These are phyloP conservation scores for Chaetomiaceae sp. DNA, from an alignment of 2,329 filamentous ascomycete genomes.

Conservation along the genomic window DNA sequence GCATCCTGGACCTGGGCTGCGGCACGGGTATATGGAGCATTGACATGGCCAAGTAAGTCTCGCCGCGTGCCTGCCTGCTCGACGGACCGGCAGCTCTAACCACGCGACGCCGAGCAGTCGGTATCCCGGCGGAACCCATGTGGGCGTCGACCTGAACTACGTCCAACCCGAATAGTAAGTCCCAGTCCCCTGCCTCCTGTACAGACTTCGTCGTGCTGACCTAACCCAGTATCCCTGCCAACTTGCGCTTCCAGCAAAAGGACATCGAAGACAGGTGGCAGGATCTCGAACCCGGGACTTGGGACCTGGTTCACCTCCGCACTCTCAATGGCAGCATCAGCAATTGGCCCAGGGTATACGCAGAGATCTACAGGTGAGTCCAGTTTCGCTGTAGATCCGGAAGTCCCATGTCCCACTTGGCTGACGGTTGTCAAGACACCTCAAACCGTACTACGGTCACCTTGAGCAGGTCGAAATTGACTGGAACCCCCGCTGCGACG, in stretches of 20 bases:
- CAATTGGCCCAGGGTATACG: slow-evolving; percentile 72
- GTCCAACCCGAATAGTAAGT: slow-evolving; percentile 56
- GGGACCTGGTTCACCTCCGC: slow-evolving; percentile 79
- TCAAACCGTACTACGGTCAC: slow-evolving; percentile 69
- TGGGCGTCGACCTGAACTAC: slow-evolving; percentile 57
- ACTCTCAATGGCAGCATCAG: slow-evolving; percentile 73
- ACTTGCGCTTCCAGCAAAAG: slow-evolving; percentile 63
- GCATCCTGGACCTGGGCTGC: slow-evolving; percentile 66
- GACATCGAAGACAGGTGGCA: slow-evolving; percentile 77
- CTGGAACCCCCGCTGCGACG: slow-evolving; percentile 68
- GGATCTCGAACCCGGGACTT: slow-evolving; percentile 48
- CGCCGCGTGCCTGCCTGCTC: no score
- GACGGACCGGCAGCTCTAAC: not conserved
- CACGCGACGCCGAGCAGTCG: slow-evolving; percentile 8
- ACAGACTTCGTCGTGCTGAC: not conserved
- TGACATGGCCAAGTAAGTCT: slow-evolving; percentile 69
- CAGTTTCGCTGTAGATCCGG: not conserved
- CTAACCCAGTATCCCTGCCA: slow-evolving; percentile 60
- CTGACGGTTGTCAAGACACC: slow-evolving; percentile 53
- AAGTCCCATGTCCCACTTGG: not conserved
- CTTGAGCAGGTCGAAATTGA: slow-evolving; percentile 91
- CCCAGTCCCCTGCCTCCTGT: not conserved
- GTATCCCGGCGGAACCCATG: slow-evolving; percentile 51
- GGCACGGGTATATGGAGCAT: slow-evolving; percentile 92
- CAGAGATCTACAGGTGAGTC: slow-evolving; percentile 60